These are phyloP conservation scores for Dendrostoma leiphaemia DNA, from an alignment of 2,329 filamentous ascomycete species.

Conservation along the genomic window DNA sequence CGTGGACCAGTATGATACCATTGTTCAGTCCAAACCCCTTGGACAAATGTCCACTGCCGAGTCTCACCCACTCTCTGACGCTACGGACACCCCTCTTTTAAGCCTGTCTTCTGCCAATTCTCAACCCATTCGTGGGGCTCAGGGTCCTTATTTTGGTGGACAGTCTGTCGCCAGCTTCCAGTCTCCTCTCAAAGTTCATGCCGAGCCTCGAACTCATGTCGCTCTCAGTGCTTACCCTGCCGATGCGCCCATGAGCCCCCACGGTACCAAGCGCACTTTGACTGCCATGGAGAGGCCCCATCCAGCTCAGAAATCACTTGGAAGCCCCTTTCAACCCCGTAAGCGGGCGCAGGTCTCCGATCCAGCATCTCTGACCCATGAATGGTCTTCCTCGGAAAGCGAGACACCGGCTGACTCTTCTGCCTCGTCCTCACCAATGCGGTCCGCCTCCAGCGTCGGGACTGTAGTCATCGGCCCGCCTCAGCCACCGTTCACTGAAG, in stretches of 20 bases:
- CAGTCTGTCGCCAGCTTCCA: not conserved
- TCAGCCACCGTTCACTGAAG: no score
- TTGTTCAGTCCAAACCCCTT: not conserved
- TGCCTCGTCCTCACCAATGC: not conserved
- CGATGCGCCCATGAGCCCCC: not conserved
- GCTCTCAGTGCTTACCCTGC: not conserved
- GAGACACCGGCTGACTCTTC: not conserved
- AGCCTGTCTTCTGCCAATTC: no score
- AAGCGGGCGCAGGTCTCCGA: not conserved
- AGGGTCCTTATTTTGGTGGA: no score
- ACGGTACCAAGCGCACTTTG: not conserved
- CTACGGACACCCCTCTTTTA: not conserved
- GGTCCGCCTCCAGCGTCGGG: no score
- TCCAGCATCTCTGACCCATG: not conserved
- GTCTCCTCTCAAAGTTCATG: not conserved
- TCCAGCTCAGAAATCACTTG: not conserved
- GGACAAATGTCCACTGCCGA: no score
- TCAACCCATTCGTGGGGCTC: no score
- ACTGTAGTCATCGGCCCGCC: no score
- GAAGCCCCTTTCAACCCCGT: not conserved
- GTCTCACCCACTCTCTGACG: no score
- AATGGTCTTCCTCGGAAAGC: not conserved
- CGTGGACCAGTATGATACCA: not conserved
- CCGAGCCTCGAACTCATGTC: not conserved
- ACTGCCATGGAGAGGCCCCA: not conserved